Conservation (phyloP, 345 rosid genomes). For the Melaleuca quinquenervia region DNA sequence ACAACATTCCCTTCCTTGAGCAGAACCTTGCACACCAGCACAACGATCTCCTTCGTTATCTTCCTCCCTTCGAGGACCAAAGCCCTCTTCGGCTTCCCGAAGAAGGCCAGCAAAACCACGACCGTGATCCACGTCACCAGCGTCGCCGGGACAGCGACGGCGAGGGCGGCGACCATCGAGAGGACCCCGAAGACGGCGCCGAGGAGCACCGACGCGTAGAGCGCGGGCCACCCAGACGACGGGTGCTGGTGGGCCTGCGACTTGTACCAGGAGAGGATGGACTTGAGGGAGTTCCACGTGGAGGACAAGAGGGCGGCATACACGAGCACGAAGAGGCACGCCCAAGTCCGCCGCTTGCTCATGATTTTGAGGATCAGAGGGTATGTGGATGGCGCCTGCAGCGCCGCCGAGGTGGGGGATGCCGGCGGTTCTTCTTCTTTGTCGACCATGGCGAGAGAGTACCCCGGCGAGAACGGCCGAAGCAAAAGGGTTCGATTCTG, state of each 20-base stretch:
- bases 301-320: slow-evolving; percentile 58
- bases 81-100: slow-evolving; percentile 72
- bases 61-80: slow-evolving; percentile 80
- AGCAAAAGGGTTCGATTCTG: background rate
- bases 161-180: slow-evolving; percentile 92
- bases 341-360: slow-evolving; percentile 98
- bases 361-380: slow-evolving; percentile 43
- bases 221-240: slow-evolving; percentile 59
- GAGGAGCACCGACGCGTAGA: slow-evolving; percentile 81
- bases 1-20: slow-evolving; percentile 88
- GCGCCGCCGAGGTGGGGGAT: background rate
- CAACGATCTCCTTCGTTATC: slow-evolving; percentile 74
- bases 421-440: slow-evolving; percentile 1
- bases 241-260: slow-evolving; percentile 14
- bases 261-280: slow-evolving; percentile 70
- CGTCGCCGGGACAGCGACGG: slow-evolving; percentile 88
- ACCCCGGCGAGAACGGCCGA: background rate
- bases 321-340: slow-evolving; percentile 65
- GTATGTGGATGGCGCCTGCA: slow-evolving; percentile 28
- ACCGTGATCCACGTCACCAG: slow-evolving; percentile 85
- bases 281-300: slow-evolving; percentile 68
- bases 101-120: slow-evolving; percentile 82
- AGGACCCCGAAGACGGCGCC: slow-evolving; percentile 77
- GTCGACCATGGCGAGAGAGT: background rate
- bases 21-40: slow-evolving; percentile 67